Evolutionary conservation across 1,284 basidiomycete genomes (phyloP), one percentile per base, ranked within the genome.

Genomic region (Ustilago cynodontis): DNA sequence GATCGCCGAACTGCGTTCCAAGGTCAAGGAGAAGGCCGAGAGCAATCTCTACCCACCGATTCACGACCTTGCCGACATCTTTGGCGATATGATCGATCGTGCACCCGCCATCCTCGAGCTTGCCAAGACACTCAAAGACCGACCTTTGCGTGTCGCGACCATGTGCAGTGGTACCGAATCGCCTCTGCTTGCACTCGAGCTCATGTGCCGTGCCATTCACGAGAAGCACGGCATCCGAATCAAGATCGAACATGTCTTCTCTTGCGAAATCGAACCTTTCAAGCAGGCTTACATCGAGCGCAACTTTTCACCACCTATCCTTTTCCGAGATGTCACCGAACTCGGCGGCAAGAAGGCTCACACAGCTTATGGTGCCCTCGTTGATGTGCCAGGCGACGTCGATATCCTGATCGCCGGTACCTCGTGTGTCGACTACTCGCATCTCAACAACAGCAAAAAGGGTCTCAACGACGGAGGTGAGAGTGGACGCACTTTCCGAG

Each of bases 81-180:
- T 98, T 86, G 88, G 89, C 59, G 93, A 98, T 86, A 90, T 98
- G 57, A 90, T 94, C 70, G 87, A 89, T 64, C 91, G 89, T 71
- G 89, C 91, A n/a, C 90, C 92, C 11, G 77, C 60, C 50, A 63
- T 80, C 41, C 62, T 73, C 28, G 62, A 71, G 22, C 80, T 82
- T 22, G 92, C 91, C 14, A 88, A 92, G 80, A 90, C 89, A 41
- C 88, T 97, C 58, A 87, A 90, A 71, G 94, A 94, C 2, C 90
- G 94, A 64, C 94, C 93, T 77, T 88, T 98, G 82, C 93, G 95
- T 80, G 91, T 98, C 47, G 95, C 95, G 1, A 98, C 95, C 13
- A 98, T 98, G 95, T 98, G 95, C 63, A 96, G 94, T 56, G 95
- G 95, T 22, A 98, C 95, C 2, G 95, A 98, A 83, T 95, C 94